These are phyloP conservation scores for Termitomyces sp. DNA, from an alignment of 768 basidiomycete genomes.

Conservation along the genomic window DNA sequence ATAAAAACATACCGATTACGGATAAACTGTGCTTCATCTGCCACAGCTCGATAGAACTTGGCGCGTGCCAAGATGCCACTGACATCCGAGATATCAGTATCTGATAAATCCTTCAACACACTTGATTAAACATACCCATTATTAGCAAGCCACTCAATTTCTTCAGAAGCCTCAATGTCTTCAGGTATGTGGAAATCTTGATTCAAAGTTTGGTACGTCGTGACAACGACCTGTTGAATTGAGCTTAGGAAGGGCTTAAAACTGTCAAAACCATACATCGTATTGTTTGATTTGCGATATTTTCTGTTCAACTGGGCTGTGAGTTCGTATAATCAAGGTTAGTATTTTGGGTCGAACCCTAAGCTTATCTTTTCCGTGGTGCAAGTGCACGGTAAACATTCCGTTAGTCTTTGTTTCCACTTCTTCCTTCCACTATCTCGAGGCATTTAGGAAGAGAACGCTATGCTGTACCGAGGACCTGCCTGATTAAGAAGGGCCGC, in stretches of 20 bases:
- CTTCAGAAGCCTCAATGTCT: slow-evolving; percentile 39
- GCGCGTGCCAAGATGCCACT: slow-evolving; percentile 59
- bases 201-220: slow-evolving; percentile 71
- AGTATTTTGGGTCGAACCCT: slow-evolving; percentile 26
- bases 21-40: slow-evolving; percentile 79
- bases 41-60: slow-evolving; percentile 63
- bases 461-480: slow-evolving; percentile 1
- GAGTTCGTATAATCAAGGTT: background rate
- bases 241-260: background rate
- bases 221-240: slow-evolving; percentile 54
- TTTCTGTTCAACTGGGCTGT: slow-evolving; percentile 21
- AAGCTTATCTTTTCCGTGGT: slow-evolving; percentile 68
- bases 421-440: slow-evolving; percentile 63
- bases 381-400: slow-evolving; percentile 57
- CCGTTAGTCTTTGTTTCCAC: slow-evolving; percentile 62
- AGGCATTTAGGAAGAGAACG: background rate
- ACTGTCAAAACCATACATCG: slow-evolving; percentile 32
- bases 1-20: slow-evolving; percentile 44
- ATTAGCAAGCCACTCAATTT: slow-evolving; percentile 39
- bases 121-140: slow-evolving; percentile 37
- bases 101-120: background rate
- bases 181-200: slow-evolving; percentile 50
- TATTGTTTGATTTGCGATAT: slow-evolving; percentile 41
- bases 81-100: background rate
- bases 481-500: slow-evolving; percentile 71